Evolutionary conservation across 2,329 filamentous ascomycete species (phyloP), one percentile per base, ranked within the genome.

Genomic region (Alternaria ethzedia): DNA sequence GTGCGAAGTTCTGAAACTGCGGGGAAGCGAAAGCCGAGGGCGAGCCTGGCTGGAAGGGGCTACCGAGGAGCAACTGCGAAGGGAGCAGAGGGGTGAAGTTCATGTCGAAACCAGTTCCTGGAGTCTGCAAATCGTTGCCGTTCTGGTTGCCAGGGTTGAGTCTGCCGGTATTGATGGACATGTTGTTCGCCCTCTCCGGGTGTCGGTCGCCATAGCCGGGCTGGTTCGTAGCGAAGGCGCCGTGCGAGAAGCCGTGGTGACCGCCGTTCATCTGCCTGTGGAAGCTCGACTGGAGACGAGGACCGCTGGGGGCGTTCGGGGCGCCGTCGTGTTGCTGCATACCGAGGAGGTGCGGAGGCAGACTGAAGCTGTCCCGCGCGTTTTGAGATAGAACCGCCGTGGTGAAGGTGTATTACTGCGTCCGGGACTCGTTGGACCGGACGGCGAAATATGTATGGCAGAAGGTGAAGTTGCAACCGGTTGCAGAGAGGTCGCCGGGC

Each of bases 71-170:
- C 73, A 99, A 86, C 82, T 97, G 93, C 32, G 95, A 98, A 36
- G 96, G 96, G 41, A 99, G 88, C 70, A 99, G 87, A 69, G 96
- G 95, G 11, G 96, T 97, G 82, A 97, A 98, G 83, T 98, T 96
- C 95, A 98, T 97, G 78, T 98, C 96, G 78, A 94, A 97, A 46
- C 88, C 93, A 56, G 93, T 95, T 46, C 92, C 94, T 15, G 96
- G 94, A 23, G 92, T 95, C 70, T 91, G 86, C 88, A 97, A 89
- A 69, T 97, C 94, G 73, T 86, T 87, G 63, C 83, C 84, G 78
- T 86, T 88, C 75, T 87, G 86, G 66, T 85, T 83, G 57, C 81
- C 82, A 54, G 83, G 82, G 26, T 81, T 80, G 80, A 91, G 86
- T 67, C 88, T 84, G 76, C 91, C 90, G 21, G 96, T 97, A 81